phyloP scores from a whole-genome alignment of 2,329 filamentous ascomycete species.

The Hypoxylon sp. region DNA sequence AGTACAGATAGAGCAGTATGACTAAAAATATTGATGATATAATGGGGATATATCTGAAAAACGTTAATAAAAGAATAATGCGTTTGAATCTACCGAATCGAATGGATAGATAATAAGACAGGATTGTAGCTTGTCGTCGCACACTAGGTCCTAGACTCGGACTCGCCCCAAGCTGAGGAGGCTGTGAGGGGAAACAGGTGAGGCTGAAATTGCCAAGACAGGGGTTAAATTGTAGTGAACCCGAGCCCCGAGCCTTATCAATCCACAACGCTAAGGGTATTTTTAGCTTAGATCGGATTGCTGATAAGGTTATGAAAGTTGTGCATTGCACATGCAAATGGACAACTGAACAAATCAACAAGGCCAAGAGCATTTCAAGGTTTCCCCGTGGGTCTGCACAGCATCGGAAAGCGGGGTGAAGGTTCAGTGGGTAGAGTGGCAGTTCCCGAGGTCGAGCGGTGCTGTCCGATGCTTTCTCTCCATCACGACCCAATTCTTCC shows the following conservation, averaged over 20 bases:
- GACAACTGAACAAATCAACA: conserved; percentile 17
- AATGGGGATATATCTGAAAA: not conserved
- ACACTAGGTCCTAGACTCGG: not conserved
- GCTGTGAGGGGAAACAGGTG: conserved; percentile 10
- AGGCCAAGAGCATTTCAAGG: conserved; percentile 8
- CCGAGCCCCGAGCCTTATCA: conserved; percentile 10
- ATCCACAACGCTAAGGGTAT: conserved; percentile 6
- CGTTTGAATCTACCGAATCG: not conserved
- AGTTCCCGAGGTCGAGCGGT: not conserved
- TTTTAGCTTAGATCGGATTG: conserved; percentile 16
- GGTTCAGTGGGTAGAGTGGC: not conserved
- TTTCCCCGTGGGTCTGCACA: conserved; percentile 9
- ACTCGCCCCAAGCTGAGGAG: conserved; percentile 11
- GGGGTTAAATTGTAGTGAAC: conserved; percentile 18
- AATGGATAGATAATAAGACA: not conserved
- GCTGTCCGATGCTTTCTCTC: not conserved
- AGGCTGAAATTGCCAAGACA: conserved; percentile 29
- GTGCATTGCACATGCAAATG: conserved; percentile 16
- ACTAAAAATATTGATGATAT: not conserved
- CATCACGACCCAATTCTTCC: conserved; percentile 17
- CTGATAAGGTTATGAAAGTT: conserved; percentile 36
- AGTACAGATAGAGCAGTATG: not conserved
- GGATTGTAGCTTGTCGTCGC: not conserved
- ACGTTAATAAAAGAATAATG: not conserved
- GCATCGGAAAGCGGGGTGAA: conserved; percentile 27